Evolutionary conservation across 441 rosid genomes (phyloP), one percentile per base, ranked within the genome.

Genomic region (Bocquillonia castaneifolia): DNA sequence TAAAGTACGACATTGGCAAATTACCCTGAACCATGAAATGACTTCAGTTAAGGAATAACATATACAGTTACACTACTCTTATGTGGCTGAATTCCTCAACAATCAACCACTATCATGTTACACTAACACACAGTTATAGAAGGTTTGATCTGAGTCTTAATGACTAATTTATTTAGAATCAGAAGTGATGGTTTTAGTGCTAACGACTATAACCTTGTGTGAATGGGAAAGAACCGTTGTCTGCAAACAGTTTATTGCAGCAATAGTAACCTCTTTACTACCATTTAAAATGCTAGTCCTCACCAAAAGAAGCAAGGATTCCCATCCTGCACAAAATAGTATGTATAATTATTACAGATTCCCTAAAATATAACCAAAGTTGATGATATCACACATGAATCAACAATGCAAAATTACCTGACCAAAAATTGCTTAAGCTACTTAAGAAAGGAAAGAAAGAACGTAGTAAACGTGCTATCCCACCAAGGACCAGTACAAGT

Each of bases 251-350:
- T 79, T 89, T 83, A 92, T 77, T 51, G 95, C 98, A 66, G 98
- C 99, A 76, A 95, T 84, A 68, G 98, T 80, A 74, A 95, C 97
- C 78, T 94, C 99, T 83, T 88, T 94, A 73, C 98, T 92, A 52
- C 98, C 95, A 79, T 83, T 88, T 71, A 89, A 80, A 72, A 82
- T 83, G 82, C 96, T 90, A 79, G 84, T 84, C 79, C 82, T 90
- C 64, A 86, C 88, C 72, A 90, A 78, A 77, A 78, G 80, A 74
- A 92, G 89, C 81, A 92, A 80, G 63, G 96, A 85, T 68, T 92
- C 98, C 99, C 99, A 92, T 74, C 97, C 98, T 94, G 86, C 74
- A 69, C 18, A 66, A 67, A 51, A 61, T 59, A 75, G 72, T 45
- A 70, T 42, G 50, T 54, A 37, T 48, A 23, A 55, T 59, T 61